phyloP scores from a whole-genome alignment of 495 filamentous ascomycete genomes.

The Glutinoglossum americanum region DNA sequence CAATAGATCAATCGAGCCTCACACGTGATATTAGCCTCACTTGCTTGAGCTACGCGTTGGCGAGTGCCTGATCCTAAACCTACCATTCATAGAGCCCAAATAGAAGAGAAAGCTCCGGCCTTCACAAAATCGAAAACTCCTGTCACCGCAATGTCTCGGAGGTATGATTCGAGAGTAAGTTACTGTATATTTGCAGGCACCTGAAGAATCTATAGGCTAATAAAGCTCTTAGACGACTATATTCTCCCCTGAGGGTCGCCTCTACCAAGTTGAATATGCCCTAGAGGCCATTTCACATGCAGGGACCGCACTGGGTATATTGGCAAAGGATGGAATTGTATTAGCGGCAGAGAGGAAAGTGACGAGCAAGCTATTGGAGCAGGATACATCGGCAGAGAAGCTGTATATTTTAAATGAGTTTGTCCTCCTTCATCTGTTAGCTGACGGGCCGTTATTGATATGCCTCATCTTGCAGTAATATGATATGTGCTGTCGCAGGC shows the following conservation, averaged over 20 bases:
- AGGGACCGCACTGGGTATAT: slow-evolving; percentile 85
- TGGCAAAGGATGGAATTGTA: slow-evolving; percentile 95
- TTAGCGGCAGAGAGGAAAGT: slow-evolving; percentile 98
- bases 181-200: background rate
- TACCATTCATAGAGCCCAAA: background rate
- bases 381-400: slow-evolving; percentile 98
- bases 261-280: slow-evolving; percentile 99
- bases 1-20: background rate
- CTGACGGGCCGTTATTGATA: background rate
- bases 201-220: slow-evolving; percentile 18
- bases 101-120: background rate
- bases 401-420: slow-evolving; percentile 98
- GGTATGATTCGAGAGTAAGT: slow-evolving; percentile 90
- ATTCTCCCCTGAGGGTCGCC: slow-evolving; percentile 94
- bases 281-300: slow-evolving; percentile 97
- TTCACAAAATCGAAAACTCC: background rate
- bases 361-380: slow-evolving; percentile 95
- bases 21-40: background rate
- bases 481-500: slow-evolving; percentile 98
- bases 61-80: background rate
- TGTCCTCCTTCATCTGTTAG: slow-evolving; percentile 11
- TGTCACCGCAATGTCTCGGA: slow-evolving; percentile 57
- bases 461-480: slow-evolving; percentile 44
- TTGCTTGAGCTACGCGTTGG: background rate
- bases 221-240: slow-evolving; percentile 64